Evolutionary conservation across 306 rosid species (phyloP).

Genomic region (Benincasa hispida): DNA sequence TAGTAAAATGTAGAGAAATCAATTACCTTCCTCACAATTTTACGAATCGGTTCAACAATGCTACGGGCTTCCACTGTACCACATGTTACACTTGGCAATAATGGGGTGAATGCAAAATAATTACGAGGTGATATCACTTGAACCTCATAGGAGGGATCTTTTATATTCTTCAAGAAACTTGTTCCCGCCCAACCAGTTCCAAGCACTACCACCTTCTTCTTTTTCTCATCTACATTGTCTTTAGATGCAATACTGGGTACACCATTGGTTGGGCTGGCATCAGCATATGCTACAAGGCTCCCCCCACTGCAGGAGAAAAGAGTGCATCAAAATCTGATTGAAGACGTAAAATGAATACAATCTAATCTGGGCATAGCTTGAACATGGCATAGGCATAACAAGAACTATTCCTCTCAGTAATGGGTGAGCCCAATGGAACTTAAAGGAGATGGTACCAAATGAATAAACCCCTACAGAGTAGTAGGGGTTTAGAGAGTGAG

Average conservation of each 20-base stretch:
- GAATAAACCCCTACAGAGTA: not conserved
- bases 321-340: not conserved
- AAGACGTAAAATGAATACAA: not conserved
- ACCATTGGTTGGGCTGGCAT: constrained; percentile 19
- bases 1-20: not conserved
- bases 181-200: constrained; percentile 99
- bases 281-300: constrained; percentile 58
- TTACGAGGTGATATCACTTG: constrained; percentile 87
- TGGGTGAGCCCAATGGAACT: not conserved
- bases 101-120: constrained; percentile 85
- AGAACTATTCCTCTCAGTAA: not conserved
- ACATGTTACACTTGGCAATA: constrained; percentile 88
- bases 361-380: not conserved
- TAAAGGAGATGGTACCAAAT: not conserved
- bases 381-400: not conserved
- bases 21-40: constrained; percentile 56
- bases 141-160: constrained; percentile 55
- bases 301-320: constrained; percentile 57
- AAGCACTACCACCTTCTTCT: constrained; percentile 77
- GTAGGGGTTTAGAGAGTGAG: not conserved
- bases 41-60: constrained; percentile 86
- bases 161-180: constrained; percentile 69
- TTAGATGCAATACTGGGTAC: constrained; percentile 14
- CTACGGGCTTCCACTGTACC: constrained; percentile 95
- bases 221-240: constrained; percentile 27